Base-by-base conservation (phyloP, 2,329 filamentous ascomycete genomes). In the Fusarium sp. region DNA sequence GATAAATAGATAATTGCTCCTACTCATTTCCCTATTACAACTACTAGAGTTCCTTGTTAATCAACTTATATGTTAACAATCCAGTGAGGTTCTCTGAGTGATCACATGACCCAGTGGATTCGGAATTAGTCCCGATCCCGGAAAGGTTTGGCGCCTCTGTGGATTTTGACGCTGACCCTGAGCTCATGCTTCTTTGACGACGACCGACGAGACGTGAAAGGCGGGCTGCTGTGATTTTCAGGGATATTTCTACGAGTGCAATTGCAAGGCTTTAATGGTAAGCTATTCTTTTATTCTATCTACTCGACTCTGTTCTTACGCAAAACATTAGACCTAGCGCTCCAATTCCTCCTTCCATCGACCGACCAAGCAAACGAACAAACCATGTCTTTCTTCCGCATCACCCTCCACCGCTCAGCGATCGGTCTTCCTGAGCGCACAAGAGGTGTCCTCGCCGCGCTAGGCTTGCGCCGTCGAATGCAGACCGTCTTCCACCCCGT, bases 401-500 rank as follows among this genome's bases (percentile, higher is more conserved):
- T 98, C 80, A 97, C 94, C 51, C 91, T 97, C 61, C 88, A 96
- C 82, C 93, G 94, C 78, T 94, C 92, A 61, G 91, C 92, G 76
- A 98, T 98, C 81, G 94, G 94, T 67, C 90, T 98, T 48, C 94
- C 95, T 8, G 83, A 88, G 76, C 91, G 93, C 77, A 92, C 91
- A 65, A 88, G 89, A 78, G 93, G 92, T 77, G 93, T 95, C 22
- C 92, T 98, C 60, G 87, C 90, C 67, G 92, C 94, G 20, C 91
- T 98, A 65, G 94, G 94, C 60, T 88, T 98, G 70, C 92, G 91
- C 76, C 93, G 92, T 79, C 92, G 94, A 76, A 90, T 91, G 87
- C 90, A 90, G 77, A 95, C 92, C 57, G 94, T 97, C 76, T 97
- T 97, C 85, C 92, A 97, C 81, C 92, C 93, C 40, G 94, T 97